These are phyloP conservation scores for Epicoccum sorghinum DNA, from an alignment of 2,329 filamentous ascomycete genomes.

Conservation along the genomic window DNA sequence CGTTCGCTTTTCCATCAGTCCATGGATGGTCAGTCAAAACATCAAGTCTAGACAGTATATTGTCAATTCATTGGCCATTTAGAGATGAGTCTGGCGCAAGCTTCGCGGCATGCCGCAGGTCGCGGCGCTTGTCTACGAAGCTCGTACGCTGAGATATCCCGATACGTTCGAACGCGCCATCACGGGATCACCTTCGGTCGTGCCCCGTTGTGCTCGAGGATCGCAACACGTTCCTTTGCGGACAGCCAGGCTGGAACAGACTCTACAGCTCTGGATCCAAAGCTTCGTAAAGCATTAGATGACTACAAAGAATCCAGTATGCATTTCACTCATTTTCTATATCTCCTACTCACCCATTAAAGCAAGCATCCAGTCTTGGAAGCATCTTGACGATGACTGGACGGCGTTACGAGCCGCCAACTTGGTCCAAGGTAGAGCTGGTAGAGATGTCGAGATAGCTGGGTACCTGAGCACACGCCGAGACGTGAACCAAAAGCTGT, in stretches of 20 bases:
- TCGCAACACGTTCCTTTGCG: conserved; percentile 23
- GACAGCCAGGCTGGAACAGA: conserved; percentile 4
- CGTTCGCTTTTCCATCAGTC: conserved; percentile 14
- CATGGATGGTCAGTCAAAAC: conserved; percentile 3
- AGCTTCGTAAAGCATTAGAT: conserved; percentile 32
- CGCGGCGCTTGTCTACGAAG: conserved; percentile 29
- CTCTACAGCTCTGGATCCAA: conserved; percentile 21
- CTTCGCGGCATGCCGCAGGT: conserved; percentile 21
- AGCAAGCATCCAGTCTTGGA: conserved; percentile 19
- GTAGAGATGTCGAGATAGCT: conserved; percentile 21
- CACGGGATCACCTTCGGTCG: conserved; percentile 33
- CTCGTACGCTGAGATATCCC: conserved; percentile 44
- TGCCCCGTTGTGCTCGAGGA: conserved; percentile 12
- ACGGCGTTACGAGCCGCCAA: conserved; percentile 1
- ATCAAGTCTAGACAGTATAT: neutral
- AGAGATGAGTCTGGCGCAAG: conserved; percentile 32
- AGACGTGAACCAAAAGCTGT: conserved; percentile 71
- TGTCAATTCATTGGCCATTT: neutral
- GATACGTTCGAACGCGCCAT: conserved; percentile 37
- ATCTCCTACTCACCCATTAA: neutral
- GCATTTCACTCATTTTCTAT: neutral
- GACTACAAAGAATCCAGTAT: conserved; percentile 43
- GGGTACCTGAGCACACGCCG: conserved; percentile 76
- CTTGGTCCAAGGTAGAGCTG: conserved; percentile 7
- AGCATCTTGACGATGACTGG: conserved; percentile 45